A percentile compares a stretch with the other conserved stretches of the same genome.
Evolutionary conservation across 2,329 filamentous ascomycete species (phyloP).

Genomic region (Pseudogymnoascus sp.): DNA sequence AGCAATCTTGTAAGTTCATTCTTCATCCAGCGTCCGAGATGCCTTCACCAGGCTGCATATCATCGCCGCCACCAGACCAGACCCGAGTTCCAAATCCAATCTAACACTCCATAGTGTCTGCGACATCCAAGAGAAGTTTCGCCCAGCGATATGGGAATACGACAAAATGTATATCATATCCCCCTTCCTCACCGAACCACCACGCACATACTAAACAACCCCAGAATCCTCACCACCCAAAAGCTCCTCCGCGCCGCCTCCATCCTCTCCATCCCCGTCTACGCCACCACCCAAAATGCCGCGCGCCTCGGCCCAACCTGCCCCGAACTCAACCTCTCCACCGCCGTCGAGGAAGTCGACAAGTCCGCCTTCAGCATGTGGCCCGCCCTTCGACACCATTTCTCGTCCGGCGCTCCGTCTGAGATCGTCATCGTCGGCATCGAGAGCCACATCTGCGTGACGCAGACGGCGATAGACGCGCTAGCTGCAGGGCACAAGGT

Average conservation of each 20-base stretch:
- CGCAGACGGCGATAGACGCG: conserved; percentile 81
- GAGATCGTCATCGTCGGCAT: conserved; percentile 79
- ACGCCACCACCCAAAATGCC: conserved; percentile 77
- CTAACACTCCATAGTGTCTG: conserved; percentile 56
- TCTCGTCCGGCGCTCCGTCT: conserved; percentile 32
- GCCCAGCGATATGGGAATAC: conserved; percentile 73
- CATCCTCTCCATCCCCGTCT: conserved; percentile 65
- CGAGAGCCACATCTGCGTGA: conserved; percentile 89
- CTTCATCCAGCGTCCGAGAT: background rate
- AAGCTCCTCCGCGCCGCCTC: conserved; percentile 60
- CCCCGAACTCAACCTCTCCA: conserved; percentile 52
- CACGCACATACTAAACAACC: background rate
- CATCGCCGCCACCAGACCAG: background rate
- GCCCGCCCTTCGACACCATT: conserved; percentile 49
- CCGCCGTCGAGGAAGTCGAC: conserved; percentile 55
- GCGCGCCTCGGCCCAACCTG: conserved; percentile 73
- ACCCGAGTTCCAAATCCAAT: background rate
- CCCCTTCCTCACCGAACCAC: conserved; percentile 8
- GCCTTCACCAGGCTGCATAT: background rate
- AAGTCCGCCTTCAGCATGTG: conserved; percentile 90
- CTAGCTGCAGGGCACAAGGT: conserved; percentile 67
- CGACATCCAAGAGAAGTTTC: conserved; percentile 91
- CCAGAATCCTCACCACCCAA: conserved; percentile 54
- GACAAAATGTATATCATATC: conserved; percentile 63
- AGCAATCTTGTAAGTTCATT: conserved; percentile 18